These are phyloP conservation scores for Irineochytrium annulatum DNA, from an alignment of 192 early-diverging fungal species.

Conservation along the genomic window DNA sequence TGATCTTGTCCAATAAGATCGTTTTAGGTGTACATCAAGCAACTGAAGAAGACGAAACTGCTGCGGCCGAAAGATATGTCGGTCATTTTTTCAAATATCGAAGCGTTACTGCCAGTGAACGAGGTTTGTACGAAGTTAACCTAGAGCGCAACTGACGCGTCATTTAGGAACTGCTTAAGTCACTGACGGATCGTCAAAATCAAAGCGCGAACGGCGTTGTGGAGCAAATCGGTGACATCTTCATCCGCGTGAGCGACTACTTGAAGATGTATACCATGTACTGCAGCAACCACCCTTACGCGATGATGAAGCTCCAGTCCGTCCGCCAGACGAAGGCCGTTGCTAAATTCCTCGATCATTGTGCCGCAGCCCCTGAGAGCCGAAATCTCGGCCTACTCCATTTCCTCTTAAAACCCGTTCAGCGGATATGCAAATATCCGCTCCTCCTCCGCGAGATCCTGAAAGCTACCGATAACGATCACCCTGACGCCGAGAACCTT, in stretches of 20 bases:
- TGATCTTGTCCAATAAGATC: neutral
- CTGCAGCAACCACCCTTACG: slow-evolving; percentile 58
- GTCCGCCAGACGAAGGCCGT: slow-evolving; percentile 37
- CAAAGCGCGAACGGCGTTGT: slow-evolving; percentile 25
- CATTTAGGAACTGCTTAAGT: slow-evolving; percentile 30
- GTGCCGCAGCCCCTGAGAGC: slow-evolving; percentile 9
- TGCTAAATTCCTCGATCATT: slow-evolving; percentile 44
- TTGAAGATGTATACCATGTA: slow-evolving; percentile 64
- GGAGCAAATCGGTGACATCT: slow-evolving; percentile 47
- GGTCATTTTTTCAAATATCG: slow-evolving; percentile 52
- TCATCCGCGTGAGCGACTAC: slow-evolving; percentile 50
- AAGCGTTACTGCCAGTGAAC: slow-evolving; percentile 44
- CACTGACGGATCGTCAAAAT: slow-evolving; percentile 30
- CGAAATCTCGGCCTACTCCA: slow-evolving; percentile 10
- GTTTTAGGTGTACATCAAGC: slow-evolving; percentile 39
- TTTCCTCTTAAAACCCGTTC: slow-evolving; percentile 50
- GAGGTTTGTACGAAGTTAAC: slow-evolving; percentile 7
- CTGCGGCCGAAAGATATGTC: slow-evolving; percentile 47
- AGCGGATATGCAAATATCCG: slow-evolving; percentile 61
- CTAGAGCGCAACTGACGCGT: neutral
- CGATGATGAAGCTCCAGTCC: slow-evolving; percentile 51
- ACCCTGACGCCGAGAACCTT: slow-evolving; percentile 43
- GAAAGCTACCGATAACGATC: slow-evolving; percentile 40
- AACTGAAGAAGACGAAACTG: slow-evolving; percentile 32
- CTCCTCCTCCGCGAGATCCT: slow-evolving; percentile 49